Evolutionary conservation across 306 rosid species (phyloP).

Genomic region (Inga laurina): DNA sequence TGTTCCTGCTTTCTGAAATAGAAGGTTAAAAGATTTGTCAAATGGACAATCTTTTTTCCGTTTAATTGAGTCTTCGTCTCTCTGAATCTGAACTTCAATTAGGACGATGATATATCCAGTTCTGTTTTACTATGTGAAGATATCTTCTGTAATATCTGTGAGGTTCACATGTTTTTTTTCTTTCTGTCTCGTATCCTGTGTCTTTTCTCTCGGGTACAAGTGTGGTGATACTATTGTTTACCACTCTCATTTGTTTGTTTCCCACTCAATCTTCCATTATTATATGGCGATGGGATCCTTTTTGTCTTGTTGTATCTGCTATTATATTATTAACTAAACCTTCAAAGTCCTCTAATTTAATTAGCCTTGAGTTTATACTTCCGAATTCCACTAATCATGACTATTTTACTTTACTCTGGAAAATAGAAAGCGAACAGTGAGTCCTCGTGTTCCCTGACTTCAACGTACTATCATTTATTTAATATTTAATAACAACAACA

Average conservation of each 20-base stretch:
- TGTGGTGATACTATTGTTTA: not conserved
- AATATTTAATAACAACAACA: not conserved
- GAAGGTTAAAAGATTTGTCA: not conserved
- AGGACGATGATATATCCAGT: not conserved
- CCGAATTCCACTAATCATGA: no score
- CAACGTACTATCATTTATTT: not conserved
- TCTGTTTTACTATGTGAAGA: not conserved
- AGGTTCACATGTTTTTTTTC: not conserved
- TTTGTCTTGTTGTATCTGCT: not conserved
- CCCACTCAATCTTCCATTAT: not conserved
- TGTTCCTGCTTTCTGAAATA: no score
- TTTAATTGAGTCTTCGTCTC: not conserved
- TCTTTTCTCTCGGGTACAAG: not conserved
- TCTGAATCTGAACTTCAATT: not conserved
- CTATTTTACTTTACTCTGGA: not conserved
- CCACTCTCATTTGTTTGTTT: not conserved
- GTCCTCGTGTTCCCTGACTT: not conserved
- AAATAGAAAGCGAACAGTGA: not conserved
- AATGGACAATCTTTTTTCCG: not conserved
- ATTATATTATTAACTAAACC: not conserved
- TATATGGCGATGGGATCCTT: not conserved
- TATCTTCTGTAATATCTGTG: not conserved
- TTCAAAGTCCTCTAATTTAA: constrained; percentile 1
- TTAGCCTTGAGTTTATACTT: not conserved
- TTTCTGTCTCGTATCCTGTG: not conserved